A percentile compares a stretch with the other conserved stretches of the same genome.
phyloP scores from a whole-genome alignment of 225 moss, liverwort and hornwort genomes.

The Asterella californica region DNA sequence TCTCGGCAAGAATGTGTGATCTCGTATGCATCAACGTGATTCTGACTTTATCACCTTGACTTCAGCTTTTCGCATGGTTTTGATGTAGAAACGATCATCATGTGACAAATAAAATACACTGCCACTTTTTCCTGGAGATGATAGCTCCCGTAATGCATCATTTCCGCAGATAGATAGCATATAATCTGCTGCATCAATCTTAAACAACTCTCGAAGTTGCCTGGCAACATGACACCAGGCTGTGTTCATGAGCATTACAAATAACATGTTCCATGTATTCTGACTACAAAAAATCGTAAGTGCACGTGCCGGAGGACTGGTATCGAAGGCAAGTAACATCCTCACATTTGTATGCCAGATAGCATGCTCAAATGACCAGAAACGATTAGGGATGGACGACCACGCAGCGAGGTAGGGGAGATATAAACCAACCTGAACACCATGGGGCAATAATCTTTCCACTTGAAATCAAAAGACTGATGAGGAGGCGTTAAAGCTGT shows the following conservation, averaged over 20 bases:
- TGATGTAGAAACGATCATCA: conserved; percentile 98
- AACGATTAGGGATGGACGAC: neutral
- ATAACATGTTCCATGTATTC: neutral
- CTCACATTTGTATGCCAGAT: no score
- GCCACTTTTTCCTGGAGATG: conserved; percentile 96
- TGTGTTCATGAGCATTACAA: neutral
- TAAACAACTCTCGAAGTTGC: conserved; percentile 92
- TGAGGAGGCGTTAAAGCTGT: conserved; percentile 87
- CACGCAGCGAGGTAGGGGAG: neutral
- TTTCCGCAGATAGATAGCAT: conserved; percentile 99
- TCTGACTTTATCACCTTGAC: conserved; percentile 70
- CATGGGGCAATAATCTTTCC: conserved; percentile 99
- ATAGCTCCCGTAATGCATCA: conserved; percentile 95
- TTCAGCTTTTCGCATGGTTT: conserved; percentile 99
- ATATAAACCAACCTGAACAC: conserved; percentile 77
- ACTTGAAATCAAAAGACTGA: conserved; percentile 88
- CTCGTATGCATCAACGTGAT: no score
- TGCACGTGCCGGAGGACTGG: neutral
- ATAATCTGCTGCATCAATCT: conserved; percentile 98
- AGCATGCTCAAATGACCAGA: neutral
- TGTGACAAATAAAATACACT: conserved; percentile 98
- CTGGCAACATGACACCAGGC: conserved; percentile 38
- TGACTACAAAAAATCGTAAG: neutral
- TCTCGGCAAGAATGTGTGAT: no score
- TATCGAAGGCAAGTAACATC: neutral